Evolutionary conservation across 176 grass and related monocot genomes (phyloP).

Genomic region (Oryza officinalis): DNA sequence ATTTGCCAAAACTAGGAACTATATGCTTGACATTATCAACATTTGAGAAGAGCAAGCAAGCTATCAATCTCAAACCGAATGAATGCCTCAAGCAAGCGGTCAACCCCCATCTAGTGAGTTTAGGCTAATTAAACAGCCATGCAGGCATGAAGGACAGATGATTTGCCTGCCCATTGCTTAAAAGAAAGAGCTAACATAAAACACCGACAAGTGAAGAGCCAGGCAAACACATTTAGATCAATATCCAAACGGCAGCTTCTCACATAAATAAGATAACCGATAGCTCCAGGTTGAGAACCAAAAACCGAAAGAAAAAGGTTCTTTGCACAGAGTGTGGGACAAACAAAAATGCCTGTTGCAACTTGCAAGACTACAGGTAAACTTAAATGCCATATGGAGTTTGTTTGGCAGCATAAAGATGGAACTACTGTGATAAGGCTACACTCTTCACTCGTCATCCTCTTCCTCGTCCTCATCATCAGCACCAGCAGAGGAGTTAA

Average conservation of each 20-base stretch:
- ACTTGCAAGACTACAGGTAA: background rate
- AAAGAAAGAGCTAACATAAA: background rate
- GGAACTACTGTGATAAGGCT: no score
- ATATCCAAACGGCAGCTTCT: constrained; percentile 9
- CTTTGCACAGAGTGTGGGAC: background rate
- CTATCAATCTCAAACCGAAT: no score
- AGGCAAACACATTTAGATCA: background rate
- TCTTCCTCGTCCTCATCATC: background rate
- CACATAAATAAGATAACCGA: constrained; percentile 1
- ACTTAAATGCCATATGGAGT: no score
- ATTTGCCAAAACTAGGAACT: no score
- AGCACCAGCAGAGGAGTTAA: background rate
- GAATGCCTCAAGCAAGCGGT: no score
- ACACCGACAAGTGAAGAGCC: background rate
- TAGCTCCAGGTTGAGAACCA: background rate
- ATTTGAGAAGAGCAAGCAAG: no score
- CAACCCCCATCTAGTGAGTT: no score
- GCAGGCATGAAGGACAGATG: no score
- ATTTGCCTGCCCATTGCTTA: background rate
- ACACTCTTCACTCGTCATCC: constrained; percentile 13
- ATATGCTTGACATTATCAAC: no score
- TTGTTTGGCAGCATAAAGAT: background rate
- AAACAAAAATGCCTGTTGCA: constrained; percentile 35
- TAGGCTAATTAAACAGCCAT: no score
- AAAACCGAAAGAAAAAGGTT: constrained; percentile 23